Conservation (phyloP, 2,329 filamentous ascomycete species). For the Pseudocercospora crystallina region DNA sequence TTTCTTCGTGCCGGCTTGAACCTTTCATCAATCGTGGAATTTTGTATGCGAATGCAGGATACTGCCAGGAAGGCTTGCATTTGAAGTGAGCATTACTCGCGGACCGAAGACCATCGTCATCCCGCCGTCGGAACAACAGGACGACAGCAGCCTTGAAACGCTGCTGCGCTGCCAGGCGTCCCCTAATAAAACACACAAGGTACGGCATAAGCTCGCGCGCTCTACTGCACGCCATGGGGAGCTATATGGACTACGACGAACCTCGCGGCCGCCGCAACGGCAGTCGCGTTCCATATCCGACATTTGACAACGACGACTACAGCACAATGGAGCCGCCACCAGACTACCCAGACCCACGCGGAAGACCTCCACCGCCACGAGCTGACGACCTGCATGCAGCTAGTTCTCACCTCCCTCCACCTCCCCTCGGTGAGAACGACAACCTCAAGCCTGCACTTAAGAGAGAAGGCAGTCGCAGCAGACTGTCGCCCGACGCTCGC, state of each 20-base stretch:
- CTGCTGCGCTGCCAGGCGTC: no score
- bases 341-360: slow-evolving; percentile 7
- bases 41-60: no score
- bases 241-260: background rate
- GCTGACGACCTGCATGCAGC: slow-evolving; percentile 9
- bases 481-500: slow-evolving; percentile 28
- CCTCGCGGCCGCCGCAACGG: slow-evolving; percentile 6
- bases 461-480: slow-evolving; percentile 33
- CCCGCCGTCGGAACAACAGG: no score
- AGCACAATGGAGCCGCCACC: background rate
- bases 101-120: no score
- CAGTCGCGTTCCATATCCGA: slow-evolving; percentile 8
- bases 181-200: no score
- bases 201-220: no score
- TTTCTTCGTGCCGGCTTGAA: no score
- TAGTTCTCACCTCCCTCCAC: slow-evolving; percentile 27
- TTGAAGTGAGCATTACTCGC: no score
- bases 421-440: slow-evolving; percentile 32
- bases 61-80: no score
- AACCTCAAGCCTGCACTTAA: slow-evolving; percentile 31
- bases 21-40: no score
- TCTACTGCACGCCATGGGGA: no score
- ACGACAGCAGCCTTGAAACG: no score
- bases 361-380: slow-evolving; percentile 7
- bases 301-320: slow-evolving; percentile 1